Percentiles rank a stretch among this genome's conserved stretches.
Conservation (phyloP, 202 grass and related monocot species). For the Bolboschoenoplectus hybrid region DNA sequence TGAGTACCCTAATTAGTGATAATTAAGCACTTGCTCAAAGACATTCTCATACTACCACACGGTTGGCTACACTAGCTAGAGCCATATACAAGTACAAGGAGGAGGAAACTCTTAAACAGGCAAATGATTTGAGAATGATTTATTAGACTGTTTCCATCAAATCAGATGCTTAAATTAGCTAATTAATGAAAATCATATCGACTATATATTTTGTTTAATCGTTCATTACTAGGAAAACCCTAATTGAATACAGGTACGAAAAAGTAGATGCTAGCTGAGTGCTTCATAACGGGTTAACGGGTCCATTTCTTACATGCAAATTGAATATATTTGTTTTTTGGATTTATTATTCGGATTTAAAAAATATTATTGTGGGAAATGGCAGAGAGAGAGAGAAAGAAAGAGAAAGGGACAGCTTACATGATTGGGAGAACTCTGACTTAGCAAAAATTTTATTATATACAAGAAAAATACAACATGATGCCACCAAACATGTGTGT, state of each 20-base stretch:
- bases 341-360: neutral
- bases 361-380: neutral
- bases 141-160: constrained; percentile 4
- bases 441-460: neutral
- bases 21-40: too few relatives aligned
- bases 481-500: constrained; percentile 15
- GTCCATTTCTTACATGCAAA: neutral
- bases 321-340: neutral
- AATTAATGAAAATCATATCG: neutral
- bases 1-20: neutral
- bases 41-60: neutral
- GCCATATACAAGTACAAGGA: neutral
- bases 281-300: neutral
- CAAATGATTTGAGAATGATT: neutral
- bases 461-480: constrained; percentile 18
- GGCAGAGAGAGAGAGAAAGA: neutral
- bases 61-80: neutral
- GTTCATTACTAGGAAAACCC: too few relatives aligned
- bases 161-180: neutral
- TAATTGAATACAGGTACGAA: neutral
- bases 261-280: neutral
- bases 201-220: neutral
- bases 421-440: constrained; percentile 28
- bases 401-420: constrained; percentile 3
- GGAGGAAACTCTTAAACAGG: neutral